These are phyloP conservation scores for Hirsutella minnesotensis DNA, from an alignment of 2,329 filamentous ascomycete species.

Conservation along the genomic window DNA sequence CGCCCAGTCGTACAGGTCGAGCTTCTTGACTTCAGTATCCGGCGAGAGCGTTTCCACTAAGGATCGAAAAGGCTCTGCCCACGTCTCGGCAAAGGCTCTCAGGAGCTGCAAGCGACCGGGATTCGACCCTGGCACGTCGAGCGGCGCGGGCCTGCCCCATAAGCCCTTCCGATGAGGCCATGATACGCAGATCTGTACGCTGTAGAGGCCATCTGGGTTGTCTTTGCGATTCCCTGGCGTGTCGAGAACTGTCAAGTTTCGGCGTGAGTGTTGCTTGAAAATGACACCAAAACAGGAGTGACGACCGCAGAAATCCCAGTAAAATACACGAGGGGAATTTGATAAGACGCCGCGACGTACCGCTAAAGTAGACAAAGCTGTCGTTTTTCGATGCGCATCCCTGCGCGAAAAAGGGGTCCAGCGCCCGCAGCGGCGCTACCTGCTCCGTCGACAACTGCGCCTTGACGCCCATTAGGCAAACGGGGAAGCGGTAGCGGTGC, in stretches of 20 bases:
- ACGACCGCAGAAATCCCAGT: too few relatives aligned
- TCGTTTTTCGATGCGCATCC: constrained; percentile 38
- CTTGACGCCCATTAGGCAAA: constrained; percentile 35
- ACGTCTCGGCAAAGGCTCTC: constrained; percentile 28
- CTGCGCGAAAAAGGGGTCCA: constrained; percentile 44
- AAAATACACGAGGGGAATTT: too few relatives aligned
- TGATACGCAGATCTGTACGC: constrained; percentile 37
- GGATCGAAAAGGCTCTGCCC: constrained; percentile 36
- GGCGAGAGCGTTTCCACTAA: constrained; percentile 27
- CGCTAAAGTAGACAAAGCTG: constrained; percentile 40
- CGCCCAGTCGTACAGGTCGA: constrained; percentile 36
- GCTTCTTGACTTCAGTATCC: constrained; percentile 28
- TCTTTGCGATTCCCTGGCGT: constrained; percentile 29
- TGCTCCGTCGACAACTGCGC: constrained; percentile 26
- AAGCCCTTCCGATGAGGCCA: constrained; percentile 32
- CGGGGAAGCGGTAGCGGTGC: constrained; percentile 27
- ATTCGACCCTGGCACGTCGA: constrained; percentile 27
- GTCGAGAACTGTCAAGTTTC: constrained; percentile 30
- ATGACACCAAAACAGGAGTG: too few relatives aligned
- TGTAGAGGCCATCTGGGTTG: constrained; percentile 21
- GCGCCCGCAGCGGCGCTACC: constrained; percentile 26
- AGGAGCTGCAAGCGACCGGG: constrained; percentile 28
- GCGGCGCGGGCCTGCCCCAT: constrained; percentile 14
- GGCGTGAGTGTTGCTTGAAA: too few relatives aligned
- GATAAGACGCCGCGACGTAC: constrained; percentile 17